Percentiles rank a stretch among this genome's conserved stretches.
Evolutionary conservation across 139 green algal species (phyloP).

Genomic region (Tetratostichococcus sp.): DNA sequence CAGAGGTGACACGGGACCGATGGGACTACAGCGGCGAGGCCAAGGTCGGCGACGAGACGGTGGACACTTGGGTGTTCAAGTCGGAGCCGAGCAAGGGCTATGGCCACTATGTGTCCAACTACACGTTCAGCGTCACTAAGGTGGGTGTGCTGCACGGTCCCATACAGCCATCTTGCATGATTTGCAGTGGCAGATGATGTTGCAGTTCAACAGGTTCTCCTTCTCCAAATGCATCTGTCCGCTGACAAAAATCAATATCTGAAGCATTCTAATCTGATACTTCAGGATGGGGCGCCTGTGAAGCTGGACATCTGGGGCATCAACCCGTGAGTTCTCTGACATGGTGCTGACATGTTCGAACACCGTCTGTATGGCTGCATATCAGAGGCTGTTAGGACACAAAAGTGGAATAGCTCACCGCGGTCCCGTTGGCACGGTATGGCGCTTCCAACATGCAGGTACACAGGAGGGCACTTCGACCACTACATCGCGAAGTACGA

Average conservation of each 20-base stretch:
- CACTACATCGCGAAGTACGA: constrained; percentile 31
- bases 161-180: background rate
- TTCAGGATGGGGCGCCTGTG: constrained; percentile 27
- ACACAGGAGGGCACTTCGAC: constrained; percentile 47
- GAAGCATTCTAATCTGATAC: background rate
- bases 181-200: background rate
- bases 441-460: constrained; percentile 8
- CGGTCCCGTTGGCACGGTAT: no score
- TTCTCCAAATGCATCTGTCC: background rate
- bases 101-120: constrained; percentile 12
- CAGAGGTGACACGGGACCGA: constrained; percentile 27
- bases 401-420: no score
- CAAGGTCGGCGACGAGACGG: constrained; percentile 6
- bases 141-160: background rate
- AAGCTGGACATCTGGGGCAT: constrained; percentile 33
- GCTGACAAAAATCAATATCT: background rate
- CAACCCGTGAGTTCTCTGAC: constrained; percentile 25
- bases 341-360: no score
- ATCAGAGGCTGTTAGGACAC: no score
- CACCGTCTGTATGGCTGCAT: no score
- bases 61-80: constrained; percentile 25
- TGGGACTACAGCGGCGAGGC: constrained; percentile 36
- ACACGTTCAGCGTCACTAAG: constrained; percentile 31
- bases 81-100: constrained; percentile 20
- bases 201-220: background rate